A percentile compares a stretch with the other conserved stretches of the same genome.
These are phyloP conservation scores for Escovopsis sp. DNA, from an alignment of 2,329 filamentous ascomycete species.

Conservation along the genomic window DNA sequence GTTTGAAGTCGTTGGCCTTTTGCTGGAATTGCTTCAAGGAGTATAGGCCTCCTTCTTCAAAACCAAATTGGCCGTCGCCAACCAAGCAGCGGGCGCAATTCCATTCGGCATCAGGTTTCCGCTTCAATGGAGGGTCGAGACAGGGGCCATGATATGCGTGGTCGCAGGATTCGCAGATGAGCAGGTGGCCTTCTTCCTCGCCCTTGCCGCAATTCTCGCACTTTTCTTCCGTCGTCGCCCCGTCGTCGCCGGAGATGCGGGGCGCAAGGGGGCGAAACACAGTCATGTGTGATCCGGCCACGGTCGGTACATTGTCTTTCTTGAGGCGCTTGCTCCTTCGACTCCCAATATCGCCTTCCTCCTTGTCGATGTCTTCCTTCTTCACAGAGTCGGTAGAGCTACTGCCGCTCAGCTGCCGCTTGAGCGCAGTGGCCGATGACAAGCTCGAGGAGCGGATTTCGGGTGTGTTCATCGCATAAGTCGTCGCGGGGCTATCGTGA, in stretches of 20 bases:
- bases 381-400: slow-evolving; percentile 30
- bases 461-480: slow-evolving; percentile 48
- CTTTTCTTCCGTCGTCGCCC: slow-evolving; percentile 37
- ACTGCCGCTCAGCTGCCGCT: slow-evolving; percentile 58
- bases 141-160: slow-evolving; percentile 75
- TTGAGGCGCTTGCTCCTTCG: slow-evolving; percentile 86
- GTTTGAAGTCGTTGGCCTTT: slow-evolving; percentile 89
- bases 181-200: slow-evolving; percentile 53
- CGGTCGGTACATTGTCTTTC: slow-evolving; percentile 64
- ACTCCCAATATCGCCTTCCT: slow-evolving; percentile 50
- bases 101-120: slow-evolving; percentile 76
- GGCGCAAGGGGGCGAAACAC: slow-evolving; percentile 72
- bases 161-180: slow-evolving; percentile 86
- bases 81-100: slow-evolving; percentile 91
- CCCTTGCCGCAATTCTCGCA: slow-evolving; percentile 78
- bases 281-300: slow-evolving; percentile 94
- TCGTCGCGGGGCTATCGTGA: slow-evolving; percentile 42
- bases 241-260: slow-evolving; percentile 42
- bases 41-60: slow-evolving; percentile 91
- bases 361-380: slow-evolving; percentile 34
- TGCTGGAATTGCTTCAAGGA: slow-evolving; percentile 93
- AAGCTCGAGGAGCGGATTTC: slow-evolving; percentile 43
- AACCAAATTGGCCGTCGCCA: slow-evolving; percentile 90
- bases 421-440: slow-evolving; percentile 46
- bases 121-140: slow-evolving; percentile 69